These are phyloP conservation scores for Phytophthora sp. DNA, from an alignment of 352 stramenopile genomes.

Conservation along the genomic window DNA sequence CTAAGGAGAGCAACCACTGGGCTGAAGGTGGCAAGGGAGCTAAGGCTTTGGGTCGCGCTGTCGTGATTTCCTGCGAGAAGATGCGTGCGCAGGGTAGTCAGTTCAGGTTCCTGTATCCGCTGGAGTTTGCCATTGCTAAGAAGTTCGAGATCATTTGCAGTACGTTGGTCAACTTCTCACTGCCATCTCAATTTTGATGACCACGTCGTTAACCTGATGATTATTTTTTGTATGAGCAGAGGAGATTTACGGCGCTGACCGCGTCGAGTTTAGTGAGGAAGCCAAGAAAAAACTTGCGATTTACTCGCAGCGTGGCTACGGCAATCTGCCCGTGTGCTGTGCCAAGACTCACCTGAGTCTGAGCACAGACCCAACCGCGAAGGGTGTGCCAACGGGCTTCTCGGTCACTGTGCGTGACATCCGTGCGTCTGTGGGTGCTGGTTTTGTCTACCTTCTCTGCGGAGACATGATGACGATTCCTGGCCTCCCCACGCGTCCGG, in stretches of 20 bases:
- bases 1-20: constrained; percentile 94
- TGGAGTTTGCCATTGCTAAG: constrained; percentile 90
- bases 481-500: constrained; percentile 96
- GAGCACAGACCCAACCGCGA: constrained; percentile 93
- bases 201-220: constrained; percentile 6
- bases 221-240: constrained; percentile 40
- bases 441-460: constrained; percentile 95
- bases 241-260: constrained; percentile 97
- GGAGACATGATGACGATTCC: constrained; percentile 99
- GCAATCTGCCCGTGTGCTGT: constrained; percentile 94
- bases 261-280: constrained; percentile 95
- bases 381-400: constrained; percentile 95
- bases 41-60: constrained; percentile 91
- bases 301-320: constrained; percentile 85
- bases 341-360: constrained; percentile 99
- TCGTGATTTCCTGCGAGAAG: constrained; percentile 90
- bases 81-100: constrained; percentile 72
- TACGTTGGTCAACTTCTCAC: constrained; percentile 84
- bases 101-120: constrained; percentile 97
- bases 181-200: constrained; percentile 2
- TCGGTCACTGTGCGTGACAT: constrained; percentile 95
- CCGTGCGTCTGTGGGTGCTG: constrained; percentile 94
- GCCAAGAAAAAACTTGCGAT: constrained; percentile 94
- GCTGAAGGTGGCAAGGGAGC: constrained; percentile 86
- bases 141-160: constrained; percentile 97